Evolutionary conservation across 345 rosid genomes (phyloP), one percentile per base, ranked within the genome.

Genomic region (Citrus glauca): DNA sequence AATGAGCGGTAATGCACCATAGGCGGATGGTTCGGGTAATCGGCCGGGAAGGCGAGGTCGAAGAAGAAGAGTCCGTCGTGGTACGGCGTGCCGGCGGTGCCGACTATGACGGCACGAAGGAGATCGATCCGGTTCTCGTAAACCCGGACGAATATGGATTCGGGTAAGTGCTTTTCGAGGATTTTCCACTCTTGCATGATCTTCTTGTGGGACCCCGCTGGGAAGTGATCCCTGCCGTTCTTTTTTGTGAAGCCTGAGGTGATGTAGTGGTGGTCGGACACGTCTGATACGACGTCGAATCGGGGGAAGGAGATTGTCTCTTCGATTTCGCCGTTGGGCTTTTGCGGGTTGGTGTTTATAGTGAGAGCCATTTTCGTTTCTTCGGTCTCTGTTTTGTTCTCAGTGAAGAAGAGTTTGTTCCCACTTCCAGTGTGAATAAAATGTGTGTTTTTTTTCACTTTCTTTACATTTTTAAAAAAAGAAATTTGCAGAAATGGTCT

Each of bases 1-100:
- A 72, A 87, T 1, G 92, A 84, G 22, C 73, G 66, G 82, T 85
- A 89, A 19, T 77, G n/a, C n/a, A 91, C 86, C 8, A 1, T 7
- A 0, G 94, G 94, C 6, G 89, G 94, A 1, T 64, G 67, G 24
- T 53, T 8, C 22, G 94, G 94, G 82, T 89, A 91, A 59, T 87
- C 82, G 2, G 84, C 11, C 5, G 91, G 90, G 78, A 91, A 89
- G 24, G 81, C 81, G 20, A 91, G 14, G 86, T 91, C 94, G 84
- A 91, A 89, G 84, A 91, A 83, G 82, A 84, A 91, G 57, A 91
- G 92, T 16, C 90, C 92, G 37, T 89, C 91, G 66, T 89, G 91
- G 86, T 89, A 91, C 1, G 92, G 94, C 2, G 91, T 91, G 10
- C 91, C 92, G 2, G 87, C 71, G 70, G 87, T 84, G 19, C 92